Percentiles rank a stretch among this genome's conserved stretches.
Conservation (phyloP, 2,329 filamentous ascomycete species). For the Hawksworthiomyces lignivorus region DNA sequence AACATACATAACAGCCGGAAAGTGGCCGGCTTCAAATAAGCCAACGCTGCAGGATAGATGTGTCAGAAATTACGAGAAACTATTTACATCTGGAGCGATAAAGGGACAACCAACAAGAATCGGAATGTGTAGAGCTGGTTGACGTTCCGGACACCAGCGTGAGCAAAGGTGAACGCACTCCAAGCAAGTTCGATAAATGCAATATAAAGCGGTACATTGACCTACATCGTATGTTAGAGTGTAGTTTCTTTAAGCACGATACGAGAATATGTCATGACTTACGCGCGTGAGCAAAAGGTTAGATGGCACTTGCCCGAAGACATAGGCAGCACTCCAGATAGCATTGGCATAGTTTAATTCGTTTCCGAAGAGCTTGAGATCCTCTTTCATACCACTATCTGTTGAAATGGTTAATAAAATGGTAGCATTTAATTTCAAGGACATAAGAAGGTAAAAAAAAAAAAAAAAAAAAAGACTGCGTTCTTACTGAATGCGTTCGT, state of each 20-base stretch:
- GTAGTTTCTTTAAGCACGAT: conserved; percentile 45
- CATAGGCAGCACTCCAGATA: conserved; percentile 26
- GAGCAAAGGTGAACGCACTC: conserved; percentile 22
- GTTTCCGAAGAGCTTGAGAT: conserved; percentile 22
- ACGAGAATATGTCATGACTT: no score
- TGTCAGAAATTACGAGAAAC: not conserved
- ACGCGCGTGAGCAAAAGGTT: conserved; percentile 35
- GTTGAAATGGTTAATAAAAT: no score
- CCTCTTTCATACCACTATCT: conserved; percentile 25
- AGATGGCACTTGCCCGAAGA: conserved; percentile 29
- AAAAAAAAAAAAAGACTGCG: not conserved
- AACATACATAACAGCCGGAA: conserved; percentile 23
- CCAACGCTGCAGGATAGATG: conserved; percentile 16
- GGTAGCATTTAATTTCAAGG: no score
- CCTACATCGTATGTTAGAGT: conserved; percentile 48
- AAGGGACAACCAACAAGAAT: conserved; percentile 14
- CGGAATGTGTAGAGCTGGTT: conserved; percentile 21
- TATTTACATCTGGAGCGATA: not conserved
- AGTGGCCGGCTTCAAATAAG: conserved; percentile 23
- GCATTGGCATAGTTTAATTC: conserved; percentile 34
- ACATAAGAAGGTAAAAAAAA: not conserved
- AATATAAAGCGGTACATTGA: conserved; percentile 26
- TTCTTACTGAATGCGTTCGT: conserved; percentile 21
- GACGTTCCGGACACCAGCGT: conserved; percentile 17
- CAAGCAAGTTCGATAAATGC: conserved; percentile 40